Evolutionary conservation across 495 filamentous ascomycete species (phyloP), one percentile per base, ranked within the genome.

Genomic region (Pyronema omphalodes): DNA sequence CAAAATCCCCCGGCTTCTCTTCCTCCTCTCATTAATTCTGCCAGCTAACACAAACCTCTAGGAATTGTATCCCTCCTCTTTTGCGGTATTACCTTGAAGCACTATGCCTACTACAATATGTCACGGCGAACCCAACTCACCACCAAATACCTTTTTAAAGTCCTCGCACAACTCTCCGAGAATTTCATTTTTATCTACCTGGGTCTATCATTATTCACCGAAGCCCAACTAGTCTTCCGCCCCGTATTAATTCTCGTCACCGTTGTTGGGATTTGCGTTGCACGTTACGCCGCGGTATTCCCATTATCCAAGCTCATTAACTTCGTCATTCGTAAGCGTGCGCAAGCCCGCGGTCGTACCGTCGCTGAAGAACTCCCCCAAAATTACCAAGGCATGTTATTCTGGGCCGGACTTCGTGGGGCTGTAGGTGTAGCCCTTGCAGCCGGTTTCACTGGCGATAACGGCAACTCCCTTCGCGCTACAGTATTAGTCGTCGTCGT

Each of bases 161-260:
- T 94, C 48, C 80, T 93, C 55, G 85, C 93, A 5, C 93, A 96
- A 67, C 71, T 98, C 37, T 91, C 88, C 0, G 91, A 98, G 70
- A 98, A 98, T 68, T 98, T 98, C 59, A 98, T 98, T 63, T 98
- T 98, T 71, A 98, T 98, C 67, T 98, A 96, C 64, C 77, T 98
- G 1, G 91, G 91, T 0, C 73, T 98, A 11, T 88, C 91, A 1
- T 75, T 98, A 33, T 94, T 98, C 66, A 94, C 93, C 3, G 87
- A 94, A 59, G 76, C 76, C 17, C 74, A 82, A 19, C 71, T 96
- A n/a, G 76, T 81, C 45, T 96, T 88, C 71, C 91, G 94, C 61
- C 91, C 91, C 0, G 75, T 93, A n/a, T 84, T 98, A 64, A 95
- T 96, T 58, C 78, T 98, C 39, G 80, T 98, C 50, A 83, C 89